Base-by-base conservation (phyloP, 768 basidiomycete species). In the Auricularia cornea region DNA sequence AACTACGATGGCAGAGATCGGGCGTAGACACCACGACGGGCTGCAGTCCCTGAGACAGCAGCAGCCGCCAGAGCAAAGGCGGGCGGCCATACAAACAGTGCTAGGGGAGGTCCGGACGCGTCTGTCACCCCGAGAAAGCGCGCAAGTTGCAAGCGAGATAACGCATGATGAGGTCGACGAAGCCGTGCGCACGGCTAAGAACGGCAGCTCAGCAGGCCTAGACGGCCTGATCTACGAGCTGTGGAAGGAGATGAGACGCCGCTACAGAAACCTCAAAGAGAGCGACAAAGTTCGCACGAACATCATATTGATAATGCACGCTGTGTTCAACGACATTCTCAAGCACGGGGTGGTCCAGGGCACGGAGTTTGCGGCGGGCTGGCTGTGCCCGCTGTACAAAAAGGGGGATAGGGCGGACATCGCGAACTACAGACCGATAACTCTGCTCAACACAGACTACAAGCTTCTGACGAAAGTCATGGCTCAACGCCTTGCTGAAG, bases 281-380 rank as follows among this genome's bases (percentile, higher is more conserved):
- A 35, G 33, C 33, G 33, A 35, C 4, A 12, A 4, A 12, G 33
- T 35, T 35, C 33, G 33, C n/a, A 8, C 18, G 2, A 26, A 61
- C 33, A 28, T 61, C 2, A 41, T n/a, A 3, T 10, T 11, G 16
- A 12, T 61, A 23, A 11, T 61, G 79, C 38, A 79, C 74, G 12
- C 82, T 69, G 3, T 74, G 78, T 67, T 80, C 82, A 0, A 80
- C 79, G 12, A 81, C 83, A 77, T 79, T 0, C 61, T 72, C 61
- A 0, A 2, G 1, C 2, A 74, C 41, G 75, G 77, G 0, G 3
- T 73, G 0, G 3, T 14, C 3, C 1, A n/a, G 1, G 3, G 6
- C 0, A 18, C 44, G 44, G 2, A 28, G 0, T 81, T 77, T 57
- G 28, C 71, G 0, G 56, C 69, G 8, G 79, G 78, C 0, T 71